Percentiles rank a stretch among this genome's conserved stretches.
These are phyloP conservation scores for Plantago lanceolata DNA, from an alignment of 305 asterid genomes.

Conservation along the genomic window DNA sequence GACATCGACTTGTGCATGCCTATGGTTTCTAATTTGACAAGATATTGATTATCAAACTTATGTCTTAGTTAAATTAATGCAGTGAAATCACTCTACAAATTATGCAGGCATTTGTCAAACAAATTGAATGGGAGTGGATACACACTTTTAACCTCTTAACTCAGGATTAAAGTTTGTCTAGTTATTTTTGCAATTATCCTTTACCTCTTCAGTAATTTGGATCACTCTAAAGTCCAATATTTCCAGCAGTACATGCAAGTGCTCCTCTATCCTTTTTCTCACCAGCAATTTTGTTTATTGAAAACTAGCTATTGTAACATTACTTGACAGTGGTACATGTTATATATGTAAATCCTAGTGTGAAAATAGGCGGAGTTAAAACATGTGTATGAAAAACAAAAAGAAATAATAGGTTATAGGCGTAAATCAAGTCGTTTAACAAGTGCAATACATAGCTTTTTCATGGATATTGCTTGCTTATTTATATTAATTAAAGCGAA, in stretches of 20 bases:
- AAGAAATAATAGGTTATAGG: too few species aligned
- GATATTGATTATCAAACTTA: background rate
- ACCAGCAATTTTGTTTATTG: too few species aligned
- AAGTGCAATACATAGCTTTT: background rate
- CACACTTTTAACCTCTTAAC: background rate
- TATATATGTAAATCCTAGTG: too few species aligned
- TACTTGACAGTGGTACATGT: too few species aligned
- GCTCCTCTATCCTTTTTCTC: too few species aligned
- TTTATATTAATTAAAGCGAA: background rate
- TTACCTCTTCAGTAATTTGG: background rate
- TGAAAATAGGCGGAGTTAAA: too few species aligned
- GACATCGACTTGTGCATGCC: background rate
- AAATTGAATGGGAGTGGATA: background rate
- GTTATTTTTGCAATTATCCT: background rate
- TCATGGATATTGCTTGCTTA: conserved; percentile 2
- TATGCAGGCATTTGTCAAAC: background rate
- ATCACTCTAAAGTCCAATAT: too few species aligned
- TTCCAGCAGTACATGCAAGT: too few species aligned
- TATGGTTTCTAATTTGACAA: conserved; percentile 4
- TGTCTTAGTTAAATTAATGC: background rate
- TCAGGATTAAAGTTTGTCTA: background rate
- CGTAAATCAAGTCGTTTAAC: too few species aligned
- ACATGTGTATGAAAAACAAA: too few species aligned
- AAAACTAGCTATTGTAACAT: too few species aligned
- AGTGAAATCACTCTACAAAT: background rate